Conservation (phyloP, 2,329 filamentous ascomycete genomes). For the Kalmusia sp. region DNA sequence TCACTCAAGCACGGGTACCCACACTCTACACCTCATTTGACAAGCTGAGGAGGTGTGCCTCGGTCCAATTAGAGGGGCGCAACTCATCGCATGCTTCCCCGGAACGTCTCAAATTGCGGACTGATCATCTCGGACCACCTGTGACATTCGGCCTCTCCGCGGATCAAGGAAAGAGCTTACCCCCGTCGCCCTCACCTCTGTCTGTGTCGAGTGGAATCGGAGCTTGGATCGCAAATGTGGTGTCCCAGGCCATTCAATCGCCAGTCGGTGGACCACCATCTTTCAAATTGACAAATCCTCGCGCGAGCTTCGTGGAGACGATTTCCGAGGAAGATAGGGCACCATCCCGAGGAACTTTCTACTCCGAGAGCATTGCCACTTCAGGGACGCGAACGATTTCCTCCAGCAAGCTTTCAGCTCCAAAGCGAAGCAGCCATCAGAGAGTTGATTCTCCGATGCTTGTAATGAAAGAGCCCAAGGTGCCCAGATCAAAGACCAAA, state of each 20-base stretch:
- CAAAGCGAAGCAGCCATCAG: not conserved
- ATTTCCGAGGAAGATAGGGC: constrained; percentile 9
- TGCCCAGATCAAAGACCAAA: constrained; percentile 13
- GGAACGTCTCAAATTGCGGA: constrained; percentile 15
- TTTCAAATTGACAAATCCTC: constrained; percentile 14
- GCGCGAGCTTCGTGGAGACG: constrained; percentile 17
- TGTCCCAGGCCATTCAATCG: constrained; percentile 18
- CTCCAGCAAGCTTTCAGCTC: not conserved
- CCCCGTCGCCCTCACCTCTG: constrained; percentile 14
- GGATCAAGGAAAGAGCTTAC: constrained; percentile 13
- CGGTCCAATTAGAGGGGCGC: constrained; percentile 7
- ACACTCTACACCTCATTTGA: constrained; percentile 11
- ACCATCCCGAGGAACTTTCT: constrained; percentile 37
- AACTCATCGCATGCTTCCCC: not conserved
- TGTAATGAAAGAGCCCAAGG: constrained; percentile 10
- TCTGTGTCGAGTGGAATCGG: constrained; percentile 29
- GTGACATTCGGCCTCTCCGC: not conserved
- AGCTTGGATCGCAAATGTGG: constrained; percentile 38
- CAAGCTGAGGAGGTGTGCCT: constrained; percentile 8
- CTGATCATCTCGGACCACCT: constrained; percentile 30
- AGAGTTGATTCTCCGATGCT: constrained; percentile 6
- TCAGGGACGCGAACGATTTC: constrained; percentile 25
- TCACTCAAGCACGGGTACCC: constrained; percentile 10
- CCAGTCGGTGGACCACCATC: constrained; percentile 4
- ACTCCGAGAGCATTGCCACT: constrained; percentile 32